Conservation (phyloP, 768 basidiomycete genomes). For the Rickenella mellea region DNA sequence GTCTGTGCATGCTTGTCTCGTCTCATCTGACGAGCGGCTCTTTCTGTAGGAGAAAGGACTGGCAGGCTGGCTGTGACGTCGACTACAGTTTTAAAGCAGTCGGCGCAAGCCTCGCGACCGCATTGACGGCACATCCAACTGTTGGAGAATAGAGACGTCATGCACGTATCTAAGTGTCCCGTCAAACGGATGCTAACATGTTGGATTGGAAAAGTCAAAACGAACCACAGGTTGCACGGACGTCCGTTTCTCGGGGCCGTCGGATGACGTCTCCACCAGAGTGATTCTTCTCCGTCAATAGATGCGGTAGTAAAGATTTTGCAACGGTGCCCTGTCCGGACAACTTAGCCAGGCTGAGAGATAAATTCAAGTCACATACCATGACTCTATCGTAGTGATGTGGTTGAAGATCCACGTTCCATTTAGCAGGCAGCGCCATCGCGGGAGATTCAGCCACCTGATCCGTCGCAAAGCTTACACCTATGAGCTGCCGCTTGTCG, state of each 20-base stretch:
- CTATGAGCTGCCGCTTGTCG: slow-evolving; percentile 44
- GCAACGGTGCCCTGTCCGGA: slow-evolving; percentile 53
- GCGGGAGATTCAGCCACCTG: slow-evolving; percentile 45
- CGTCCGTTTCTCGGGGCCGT: slow-evolving; percentile 70
- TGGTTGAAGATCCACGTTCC: slow-evolving; percentile 51
- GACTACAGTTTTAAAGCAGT: slow-evolving; percentile 69
- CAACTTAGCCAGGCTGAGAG: neutral
- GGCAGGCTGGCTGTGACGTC: slow-evolving; percentile 36
- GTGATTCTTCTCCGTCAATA: slow-evolving; percentile 57
- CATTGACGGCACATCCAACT: slow-evolving; percentile 90
- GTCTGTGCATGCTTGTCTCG: slow-evolving; percentile 53
- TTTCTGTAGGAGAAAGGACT: slow-evolving; percentile 37
- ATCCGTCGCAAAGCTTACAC: slow-evolving; percentile 61
- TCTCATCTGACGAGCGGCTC: slow-evolving; percentile 37
- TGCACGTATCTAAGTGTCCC: slow-evolving; percentile 68
- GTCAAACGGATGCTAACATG: neutral
- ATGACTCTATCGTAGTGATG: slow-evolving; percentile 50
- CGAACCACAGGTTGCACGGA: slow-evolving; percentile 79
- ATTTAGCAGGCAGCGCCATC: slow-evolving; percentile 55
- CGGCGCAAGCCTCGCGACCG: slow-evolving; percentile 81
- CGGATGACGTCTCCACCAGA: slow-evolving; percentile 52
- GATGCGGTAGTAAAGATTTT: slow-evolving; percentile 53
- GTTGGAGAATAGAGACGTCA: slow-evolving; percentile 85
- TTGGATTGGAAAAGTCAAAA: slow-evolving; percentile 3
- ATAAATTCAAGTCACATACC: slow-evolving; percentile 26